These are phyloP conservation scores for Peniophora sp. DNA, from an alignment of 1,284 basidiomycete genomes.

Conservation along the genomic window DNA sequence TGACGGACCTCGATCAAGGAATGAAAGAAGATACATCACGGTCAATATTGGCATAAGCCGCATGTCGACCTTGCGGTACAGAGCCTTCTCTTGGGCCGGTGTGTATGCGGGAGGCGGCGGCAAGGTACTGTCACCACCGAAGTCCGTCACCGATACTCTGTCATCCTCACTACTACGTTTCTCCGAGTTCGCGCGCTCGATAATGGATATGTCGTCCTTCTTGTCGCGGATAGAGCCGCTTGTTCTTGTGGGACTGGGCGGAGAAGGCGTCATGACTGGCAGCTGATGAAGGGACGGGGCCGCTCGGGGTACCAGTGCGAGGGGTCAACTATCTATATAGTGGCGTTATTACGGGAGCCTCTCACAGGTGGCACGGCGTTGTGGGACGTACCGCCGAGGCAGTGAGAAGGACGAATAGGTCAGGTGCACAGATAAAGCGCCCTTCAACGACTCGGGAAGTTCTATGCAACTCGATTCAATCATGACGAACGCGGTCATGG, in stretches of 20 bases:
- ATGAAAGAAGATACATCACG: slow-evolving; percentile 57
- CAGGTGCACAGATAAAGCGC: too few species aligned
- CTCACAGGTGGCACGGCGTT: too few species aligned
- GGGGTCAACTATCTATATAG: background rate
- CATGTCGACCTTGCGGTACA: slow-evolving; percentile 60
- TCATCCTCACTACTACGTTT: background rate
- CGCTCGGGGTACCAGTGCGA: background rate
- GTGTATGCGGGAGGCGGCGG: slow-evolving; percentile 41
- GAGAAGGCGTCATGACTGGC: background rate
- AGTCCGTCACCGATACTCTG: slow-evolving; percentile 6
- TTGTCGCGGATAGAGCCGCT: background rate
- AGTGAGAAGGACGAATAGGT: too few species aligned
- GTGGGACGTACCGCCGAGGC: too few species aligned
- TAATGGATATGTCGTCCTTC: background rate
- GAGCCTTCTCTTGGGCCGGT: slow-evolving; percentile 40
- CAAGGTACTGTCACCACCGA: slow-evolving; percentile 20
- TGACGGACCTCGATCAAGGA: slow-evolving; percentile 51
- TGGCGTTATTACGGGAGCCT: background rate
- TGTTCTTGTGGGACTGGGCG: background rate
- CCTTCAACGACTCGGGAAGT: too few species aligned
- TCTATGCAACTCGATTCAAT: too few species aligned
- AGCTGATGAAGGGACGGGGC: background rate
- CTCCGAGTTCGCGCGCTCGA: background rate
- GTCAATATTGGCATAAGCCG: slow-evolving; percentile 59
- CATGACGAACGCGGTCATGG: too few species aligned